phyloP scores from a whole-genome alignment of 2,329 filamentous ascomycete species.

The Neofusicoccum laricinum region DNA sequence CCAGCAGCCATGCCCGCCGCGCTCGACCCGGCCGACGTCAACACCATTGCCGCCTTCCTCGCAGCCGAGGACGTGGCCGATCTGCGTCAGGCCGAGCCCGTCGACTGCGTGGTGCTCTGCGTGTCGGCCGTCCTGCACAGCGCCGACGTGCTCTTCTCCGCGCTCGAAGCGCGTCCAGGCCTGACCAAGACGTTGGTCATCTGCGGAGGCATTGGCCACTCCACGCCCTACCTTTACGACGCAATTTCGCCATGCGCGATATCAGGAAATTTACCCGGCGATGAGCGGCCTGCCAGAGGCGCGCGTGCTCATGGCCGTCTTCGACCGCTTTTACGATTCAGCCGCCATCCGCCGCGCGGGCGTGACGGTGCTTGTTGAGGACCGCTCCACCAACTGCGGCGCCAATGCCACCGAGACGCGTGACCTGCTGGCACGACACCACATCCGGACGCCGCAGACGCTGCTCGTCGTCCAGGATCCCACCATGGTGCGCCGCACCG shows the following conservation, averaged over 20 bases:
- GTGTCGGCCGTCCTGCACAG: slow-evolving; percentile 38
- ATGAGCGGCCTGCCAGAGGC: slow-evolving; percentile 40
- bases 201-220: slow-evolving; percentile 47
- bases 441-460: slow-evolving; percentile 23
- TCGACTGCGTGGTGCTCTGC: slow-evolving; percentile 41
- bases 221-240: slow-evolving; percentile 42
- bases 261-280: slow-evolving; percentile 24
- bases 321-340: slow-evolving; percentile 30
- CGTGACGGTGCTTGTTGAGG: slow-evolving; percentile 40
- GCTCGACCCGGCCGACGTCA: slow-evolving; percentile 24
- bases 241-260: slow-evolving; percentile 36
- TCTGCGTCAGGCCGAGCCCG: slow-evolving; percentile 21
- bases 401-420: slow-evolving; percentile 41
- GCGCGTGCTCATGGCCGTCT: slow-evolving; percentile 36
- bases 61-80: slow-evolving; percentile 26
- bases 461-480: slow-evolving; percentile 45
- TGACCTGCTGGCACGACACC: slow-evolving; percentile 33
- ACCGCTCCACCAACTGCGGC: slow-evolving; percentile 47
- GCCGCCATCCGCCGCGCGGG: slow-evolving; percentile 23
- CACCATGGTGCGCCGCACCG: slow-evolving; percentile 45
- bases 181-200: slow-evolving; percentile 39
- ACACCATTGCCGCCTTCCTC: slow-evolving; percentile 30
- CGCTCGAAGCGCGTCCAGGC: slow-evolving; percentile 28
- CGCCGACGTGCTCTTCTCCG: slow-evolving; percentile 35
- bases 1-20: neutral